phyloP scores from a whole-genome alignment of 2,329 filamentous ascomycete genomes.

The Parastagonospora nodorum region DNA sequence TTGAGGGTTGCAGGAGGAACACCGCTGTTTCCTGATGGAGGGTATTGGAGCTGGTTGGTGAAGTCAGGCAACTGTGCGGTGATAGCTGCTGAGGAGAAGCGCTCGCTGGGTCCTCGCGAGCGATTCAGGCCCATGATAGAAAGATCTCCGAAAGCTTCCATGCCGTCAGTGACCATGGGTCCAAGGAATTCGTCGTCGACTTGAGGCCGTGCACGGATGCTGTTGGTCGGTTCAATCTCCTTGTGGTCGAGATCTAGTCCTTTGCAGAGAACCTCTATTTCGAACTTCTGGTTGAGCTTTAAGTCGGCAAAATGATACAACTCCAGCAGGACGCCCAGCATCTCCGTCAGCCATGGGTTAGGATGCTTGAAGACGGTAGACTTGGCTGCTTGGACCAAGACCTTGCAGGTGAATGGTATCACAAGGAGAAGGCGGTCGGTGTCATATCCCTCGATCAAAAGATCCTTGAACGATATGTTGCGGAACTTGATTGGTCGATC shows the following conservation, averaged over 20 bases:
- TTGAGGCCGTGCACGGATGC: conserved; percentile 76
- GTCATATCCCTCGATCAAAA: conserved; percentile 91
- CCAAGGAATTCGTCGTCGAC: conserved; percentile 64
- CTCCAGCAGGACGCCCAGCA: conserved; percentile 87
- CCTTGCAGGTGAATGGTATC: conserved; percentile 97
- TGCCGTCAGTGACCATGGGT: conserved; percentile 64
- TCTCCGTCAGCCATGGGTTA: conserved; percentile 98
- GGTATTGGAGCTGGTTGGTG: conserved; percentile 76
- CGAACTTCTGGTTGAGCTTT: conserved; percentile 96
- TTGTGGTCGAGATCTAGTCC: conserved; percentile 91
- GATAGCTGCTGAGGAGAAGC: conserved; percentile 77
- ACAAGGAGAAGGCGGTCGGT: conserved; percentile 89
- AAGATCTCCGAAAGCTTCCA: conserved; percentile 84
- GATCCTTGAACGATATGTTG: conserved; percentile 95
- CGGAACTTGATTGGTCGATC: conserved; percentile 95
- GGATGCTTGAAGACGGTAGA: conserved; percentile 92
- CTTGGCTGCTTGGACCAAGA: conserved; percentile 79
- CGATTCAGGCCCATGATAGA: conserved; percentile 68
- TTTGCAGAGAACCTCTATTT: conserved; percentile 97
- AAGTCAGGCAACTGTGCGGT: conserved; percentile 84
- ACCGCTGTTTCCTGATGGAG: conserved; percentile 70
- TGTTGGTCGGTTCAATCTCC: conserved; percentile 82
- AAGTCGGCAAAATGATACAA: conserved; percentile 91
- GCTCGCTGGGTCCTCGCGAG: conserved; percentile 66
- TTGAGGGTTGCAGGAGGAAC: conserved; percentile 69